phyloP scores from a whole-genome alignment of 768 basidiomycete species.

The Leccinum arenicola region DNA sequence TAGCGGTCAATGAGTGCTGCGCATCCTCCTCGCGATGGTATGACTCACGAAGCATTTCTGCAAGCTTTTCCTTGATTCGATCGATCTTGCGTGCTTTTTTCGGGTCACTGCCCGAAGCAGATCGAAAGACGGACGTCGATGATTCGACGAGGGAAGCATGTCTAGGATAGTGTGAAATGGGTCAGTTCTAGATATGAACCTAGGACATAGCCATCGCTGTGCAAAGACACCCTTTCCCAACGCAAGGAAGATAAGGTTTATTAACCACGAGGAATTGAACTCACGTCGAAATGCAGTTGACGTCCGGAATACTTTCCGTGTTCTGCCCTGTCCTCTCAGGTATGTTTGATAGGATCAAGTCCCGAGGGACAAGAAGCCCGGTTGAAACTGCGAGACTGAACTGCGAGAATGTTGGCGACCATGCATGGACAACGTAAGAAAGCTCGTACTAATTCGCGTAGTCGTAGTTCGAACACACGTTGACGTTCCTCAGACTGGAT shows the following conservation, averaged over 20 bases:
- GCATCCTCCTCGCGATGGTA: background rate
- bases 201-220: too few species aligned
- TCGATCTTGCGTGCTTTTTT: slow-evolving; percentile 1
- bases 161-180: background rate
- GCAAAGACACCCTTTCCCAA: background rate
- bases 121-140: background rate
- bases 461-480: background rate
- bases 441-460: background rate
- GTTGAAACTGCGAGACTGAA: background rate
- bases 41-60: slow-evolving; percentile 11
- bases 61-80: slow-evolving; percentile 2
- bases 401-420: background rate
- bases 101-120: background rate
- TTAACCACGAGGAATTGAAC: background rate
- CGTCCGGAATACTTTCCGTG: background rate
- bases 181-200: background rate
- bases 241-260: background rate
- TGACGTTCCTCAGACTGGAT: background rate
- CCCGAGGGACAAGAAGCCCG: background rate
- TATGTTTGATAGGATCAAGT: background rate
- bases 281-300: background rate
- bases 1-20: background rate
- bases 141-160: fast-evolving
- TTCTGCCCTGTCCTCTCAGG: background rate
- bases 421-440: background rate